These are phyloP conservation scores for Mucor ambiguus DNA, from an alignment of 371 early-diverging fungal species.

Conservation along the genomic window DNA sequence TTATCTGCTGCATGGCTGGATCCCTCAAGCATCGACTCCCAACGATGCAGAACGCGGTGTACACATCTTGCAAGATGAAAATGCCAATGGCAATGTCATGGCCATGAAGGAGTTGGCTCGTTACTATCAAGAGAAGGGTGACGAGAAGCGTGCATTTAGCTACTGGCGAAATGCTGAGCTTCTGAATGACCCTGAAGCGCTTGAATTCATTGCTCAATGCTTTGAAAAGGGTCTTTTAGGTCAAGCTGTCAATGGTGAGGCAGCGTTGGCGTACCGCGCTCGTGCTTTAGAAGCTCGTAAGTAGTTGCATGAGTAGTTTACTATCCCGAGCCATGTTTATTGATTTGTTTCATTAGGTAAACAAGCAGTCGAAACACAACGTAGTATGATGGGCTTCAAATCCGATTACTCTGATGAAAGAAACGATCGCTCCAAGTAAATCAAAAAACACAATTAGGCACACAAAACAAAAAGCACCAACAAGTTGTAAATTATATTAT, in stretches of 20 bases:
- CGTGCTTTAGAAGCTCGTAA: slow-evolving; percentile 26
- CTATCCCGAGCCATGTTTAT: too few relatives aligned
- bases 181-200: slow-evolving; percentile 22
- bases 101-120: slow-evolving; percentile 25
- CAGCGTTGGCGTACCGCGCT: background rate
- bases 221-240: slow-evolving; percentile 22
- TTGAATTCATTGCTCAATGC: slow-evolving; percentile 18
- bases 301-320: too few relatives aligned
- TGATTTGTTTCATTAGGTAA: slow-evolving; percentile 10
- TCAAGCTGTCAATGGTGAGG: slow-evolving; percentile 7
- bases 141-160: slow-evolving; percentile 9
- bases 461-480: background rate
- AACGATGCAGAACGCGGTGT: slow-evolving; percentile 9
- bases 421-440: slow-evolving; percentile 12
- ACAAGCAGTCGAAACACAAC: slow-evolving; percentile 23
- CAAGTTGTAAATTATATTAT: slow-evolving; percentile 2
- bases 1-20: slow-evolving; percentile 17
- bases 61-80: slow-evolving; percentile 16
- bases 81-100: slow-evolving; percentile 12
- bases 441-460: background rate
- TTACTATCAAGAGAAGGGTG: slow-evolving; percentile 14
- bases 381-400: slow-evolving; percentile 25
- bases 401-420: slow-evolving; percentile 29
- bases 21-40: background rate
- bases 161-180: slow-evolving; percentile 18